Percentiles rank a stretch among this genome's conserved stretches.
phyloP scores from a whole-genome alignment of 1,284 basidiomycete species.

The Exsudoporus floridanus region DNA sequence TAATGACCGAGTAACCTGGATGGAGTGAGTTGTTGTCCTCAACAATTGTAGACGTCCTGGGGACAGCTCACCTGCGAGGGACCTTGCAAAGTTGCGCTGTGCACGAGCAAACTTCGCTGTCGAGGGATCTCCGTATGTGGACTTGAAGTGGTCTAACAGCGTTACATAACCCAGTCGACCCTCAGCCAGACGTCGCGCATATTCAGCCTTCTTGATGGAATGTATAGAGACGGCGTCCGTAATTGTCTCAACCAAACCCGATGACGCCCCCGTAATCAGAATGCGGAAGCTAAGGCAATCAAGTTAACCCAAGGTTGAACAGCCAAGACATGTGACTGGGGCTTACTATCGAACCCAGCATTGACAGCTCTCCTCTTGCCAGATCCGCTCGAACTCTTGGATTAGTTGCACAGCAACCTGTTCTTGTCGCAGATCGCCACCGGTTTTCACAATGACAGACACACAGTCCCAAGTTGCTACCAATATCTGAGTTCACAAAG shows the following conservation, averaged over 20 bases:
- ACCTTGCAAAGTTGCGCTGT: constrained; percentile 91
- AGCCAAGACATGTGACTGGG: background rate
- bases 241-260: constrained; percentile 92
- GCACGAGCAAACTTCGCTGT: constrained; percentile 84
- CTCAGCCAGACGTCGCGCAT: constrained; percentile 80
- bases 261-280: constrained; percentile 89
- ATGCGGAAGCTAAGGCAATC: constrained; percentile 64
- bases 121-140: constrained; percentile 86
- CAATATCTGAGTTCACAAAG: constrained; percentile 12
- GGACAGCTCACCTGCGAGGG: constrained; percentile 69
- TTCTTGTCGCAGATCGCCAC: constrained; percentile 95
- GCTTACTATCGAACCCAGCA: constrained; percentile 93
- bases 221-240: constrained; percentile 98
- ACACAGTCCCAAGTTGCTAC: constrained; percentile 81
- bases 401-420: constrained; percentile 97
- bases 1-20: constrained; percentile 89
- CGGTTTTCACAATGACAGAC: constrained; percentile 98
- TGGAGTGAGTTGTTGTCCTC: background rate
- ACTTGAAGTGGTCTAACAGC: constrained; percentile 85
- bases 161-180: constrained; percentile 84
- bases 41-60: background rate
- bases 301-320: constrained; percentile 3
- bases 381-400: constrained; percentile 89
- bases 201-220: constrained; percentile 99
- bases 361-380: constrained; percentile 87